Conservation (phyloP, 371 early-diverging fungal species). For the Mortierella sp. region DNA sequence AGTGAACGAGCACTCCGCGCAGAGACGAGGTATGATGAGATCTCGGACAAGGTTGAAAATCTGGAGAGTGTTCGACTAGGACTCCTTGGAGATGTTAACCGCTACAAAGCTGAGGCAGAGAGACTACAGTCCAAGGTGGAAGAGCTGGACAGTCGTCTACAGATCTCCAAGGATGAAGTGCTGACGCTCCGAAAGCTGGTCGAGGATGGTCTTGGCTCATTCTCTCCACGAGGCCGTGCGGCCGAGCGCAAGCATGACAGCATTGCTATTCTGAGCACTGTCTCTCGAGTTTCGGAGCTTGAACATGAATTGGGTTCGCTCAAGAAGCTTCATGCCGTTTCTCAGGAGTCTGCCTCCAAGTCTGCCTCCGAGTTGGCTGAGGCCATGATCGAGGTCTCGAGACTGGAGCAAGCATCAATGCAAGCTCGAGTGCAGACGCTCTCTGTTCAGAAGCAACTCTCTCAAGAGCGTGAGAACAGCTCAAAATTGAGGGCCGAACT, state of each 20-base stretch:
- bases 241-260: conserved; percentile 49
- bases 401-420: conserved; percentile 66
- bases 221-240: conserved; percentile 28
- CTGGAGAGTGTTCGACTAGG: conserved; percentile 40
- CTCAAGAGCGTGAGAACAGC: conserved; percentile 65
- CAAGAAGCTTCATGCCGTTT: conserved; percentile 39
- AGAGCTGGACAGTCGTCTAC: conserved; percentile 40
- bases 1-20: conserved; percentile 54
- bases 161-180: conserved; percentile 53
- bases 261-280: conserved; percentile 44
- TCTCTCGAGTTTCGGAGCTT: conserved; percentile 56
- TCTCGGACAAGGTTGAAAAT: conserved; percentile 37
- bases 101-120: conserved; percentile 42
- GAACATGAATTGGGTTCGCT: conserved; percentile 57
- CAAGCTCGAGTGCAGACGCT: conserved; percentile 68
- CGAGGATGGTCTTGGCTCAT: conserved; percentile 53
- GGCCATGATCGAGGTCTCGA: conserved; percentile 65
- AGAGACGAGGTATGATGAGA: conserved; percentile 43
- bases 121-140: conserved; percentile 47
- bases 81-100: conserved; percentile 25
- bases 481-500: conserved; percentile 57
- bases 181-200: conserved; percentile 50
- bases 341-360: conserved; percentile 40
- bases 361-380: conserved; percentile 58
- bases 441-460: conserved; percentile 60